A percentile compares a stretch with the other conserved stretches of the same genome.
Conservation (phyloP, 2,329 filamentous ascomycete genomes). For the Claviceps sp. region DNA sequence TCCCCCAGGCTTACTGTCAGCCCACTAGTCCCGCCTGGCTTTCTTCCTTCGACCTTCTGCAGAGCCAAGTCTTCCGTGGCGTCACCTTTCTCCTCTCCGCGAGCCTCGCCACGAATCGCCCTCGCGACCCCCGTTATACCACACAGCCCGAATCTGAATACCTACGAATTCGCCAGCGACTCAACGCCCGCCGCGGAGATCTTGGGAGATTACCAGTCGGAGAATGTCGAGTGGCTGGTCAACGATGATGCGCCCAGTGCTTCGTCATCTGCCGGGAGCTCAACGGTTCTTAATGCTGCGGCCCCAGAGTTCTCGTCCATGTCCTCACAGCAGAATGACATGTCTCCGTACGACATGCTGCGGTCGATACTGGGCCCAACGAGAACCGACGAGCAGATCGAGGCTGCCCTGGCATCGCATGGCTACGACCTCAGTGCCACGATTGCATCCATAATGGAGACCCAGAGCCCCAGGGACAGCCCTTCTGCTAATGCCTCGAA, state of each 20-base stretch:
- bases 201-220: conserved; percentile 80
- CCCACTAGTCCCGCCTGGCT: conserved; percentile 73
- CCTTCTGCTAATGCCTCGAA: conserved; percentile 23
- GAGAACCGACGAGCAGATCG: conserved; percentile 86
- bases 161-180: conserved; percentile 85
- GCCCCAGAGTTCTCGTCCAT: conserved; percentile 61
- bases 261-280: conserved; percentile 56
- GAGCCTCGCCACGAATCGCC: conserved; percentile 80
- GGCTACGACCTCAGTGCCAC: conserved; percentile 90
- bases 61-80: conserved; percentile 66
- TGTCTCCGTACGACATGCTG: conserved; percentile 97
- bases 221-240: conserved; percentile 95
- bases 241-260: conserved; percentile 75
- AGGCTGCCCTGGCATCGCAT: conserved; percentile 75
- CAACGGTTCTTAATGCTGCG: conserved; percentile 62
- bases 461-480: conserved; percentile 33
- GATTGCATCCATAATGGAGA: conserved; percentile 77
- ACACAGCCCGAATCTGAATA: conserved; percentile 85
- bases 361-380: conserved; percentile 85
- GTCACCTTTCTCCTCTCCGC: conserved; percentile 87
- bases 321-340: conserved; percentile 60
- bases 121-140: conserved; percentile 84
- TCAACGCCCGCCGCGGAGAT: conserved; percentile 68
- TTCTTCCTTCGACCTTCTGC: conserved; percentile 60
- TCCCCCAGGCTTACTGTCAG: conserved; percentile 73